phyloP scores from a whole-genome alignment of 2,329 filamentous ascomycete species.

The Elsinoe batatas region DNA sequence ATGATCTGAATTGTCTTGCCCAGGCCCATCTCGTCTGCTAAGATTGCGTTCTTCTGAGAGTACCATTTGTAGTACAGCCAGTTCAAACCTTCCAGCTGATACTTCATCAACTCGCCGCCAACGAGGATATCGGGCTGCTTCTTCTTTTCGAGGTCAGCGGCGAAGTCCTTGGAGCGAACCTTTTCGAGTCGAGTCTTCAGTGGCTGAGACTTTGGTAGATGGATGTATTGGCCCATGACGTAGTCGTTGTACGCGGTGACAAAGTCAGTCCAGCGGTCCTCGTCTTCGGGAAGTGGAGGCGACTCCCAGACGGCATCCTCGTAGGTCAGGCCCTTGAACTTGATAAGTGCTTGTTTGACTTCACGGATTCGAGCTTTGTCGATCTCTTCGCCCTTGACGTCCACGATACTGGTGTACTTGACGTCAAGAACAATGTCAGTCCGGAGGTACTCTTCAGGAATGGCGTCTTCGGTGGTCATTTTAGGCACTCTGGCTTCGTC shows the following conservation, averaged over 20 bases:
- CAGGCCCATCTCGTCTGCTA: slow-evolving; percentile 96
- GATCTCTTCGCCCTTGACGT: slow-evolving; percentile 53
- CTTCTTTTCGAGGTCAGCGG: slow-evolving; percentile 53
- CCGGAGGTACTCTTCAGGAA: slow-evolving; percentile 76
- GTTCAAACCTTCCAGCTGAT: slow-evolving; percentile 86
- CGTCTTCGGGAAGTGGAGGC: slow-evolving; percentile 57
- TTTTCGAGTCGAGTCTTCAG: slow-evolving; percentile 59
- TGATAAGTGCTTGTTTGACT: slow-evolving; percentile 67
- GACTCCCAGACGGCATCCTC: slow-evolving; percentile 86
- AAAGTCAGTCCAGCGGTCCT: slow-evolving; percentile 69
- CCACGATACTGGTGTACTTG: slow-evolving; percentile 51
- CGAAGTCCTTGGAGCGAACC: slow-evolving; percentile 59
- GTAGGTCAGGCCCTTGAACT: slow-evolving; percentile 86
- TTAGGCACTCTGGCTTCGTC: slow-evolving; percentile 54
- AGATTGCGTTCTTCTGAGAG: slow-evolving; percentile 69
- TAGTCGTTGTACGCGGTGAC: slow-evolving; percentile 77
- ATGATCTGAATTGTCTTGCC: slow-evolving; percentile 96
- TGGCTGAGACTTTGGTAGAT: slow-evolving; percentile 41
- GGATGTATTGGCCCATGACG: slow-evolving; percentile 67
- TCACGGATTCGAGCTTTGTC: slow-evolving; percentile 63
- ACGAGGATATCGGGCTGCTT: slow-evolving; percentile 64
- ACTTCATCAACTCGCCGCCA: slow-evolving; percentile 79
- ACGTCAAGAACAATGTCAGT: slow-evolving; percentile 85
- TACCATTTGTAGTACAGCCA: slow-evolving; percentile 93
- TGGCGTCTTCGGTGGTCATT: slow-evolving; percentile 64